Conservation (phyloP, 805 yeast genomes). For the Sugiyamaella valdiviana region DNA sequence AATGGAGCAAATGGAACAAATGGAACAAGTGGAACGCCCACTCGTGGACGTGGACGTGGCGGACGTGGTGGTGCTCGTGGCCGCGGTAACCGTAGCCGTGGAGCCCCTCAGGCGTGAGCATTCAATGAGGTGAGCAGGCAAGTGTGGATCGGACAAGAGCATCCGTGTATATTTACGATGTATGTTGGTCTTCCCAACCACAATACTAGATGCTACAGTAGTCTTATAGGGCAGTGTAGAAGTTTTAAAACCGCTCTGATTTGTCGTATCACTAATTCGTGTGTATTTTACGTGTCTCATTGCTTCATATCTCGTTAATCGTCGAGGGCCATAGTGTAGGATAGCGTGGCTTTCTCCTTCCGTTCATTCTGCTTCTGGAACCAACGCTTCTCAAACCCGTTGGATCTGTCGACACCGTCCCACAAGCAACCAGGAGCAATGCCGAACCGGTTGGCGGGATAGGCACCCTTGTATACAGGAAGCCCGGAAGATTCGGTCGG, state of each 20-base stretch:
- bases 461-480: conserved; percentile 48
- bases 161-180: conserved; percentile 1
- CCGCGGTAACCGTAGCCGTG: conserved; percentile 1
- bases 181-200: not conserved
- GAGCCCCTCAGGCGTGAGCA: no score
- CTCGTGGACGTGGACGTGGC: conserved; percentile 19
- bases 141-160: not conserved
- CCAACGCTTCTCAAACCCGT: conserved; percentile 72
- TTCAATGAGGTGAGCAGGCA: no score
- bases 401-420: conserved; percentile 90
- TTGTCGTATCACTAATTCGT: no score
- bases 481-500: conserved; percentile 38
- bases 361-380: conserved; percentile 33
- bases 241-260: no score
- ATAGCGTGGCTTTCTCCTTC: conserved; percentile 16
- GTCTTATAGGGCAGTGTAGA: no score
- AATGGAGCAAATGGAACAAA: conserved; percentile 5
- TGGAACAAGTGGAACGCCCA: no score
- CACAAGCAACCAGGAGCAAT: conserved; percentile 76
- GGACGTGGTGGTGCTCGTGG: conserved; percentile 16
- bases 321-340: conserved; percentile 15
- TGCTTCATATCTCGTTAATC: conserved; percentile 6
- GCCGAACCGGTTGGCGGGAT: conserved; percentile 65
- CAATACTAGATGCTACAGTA: not conserved
- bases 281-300: no score